These are phyloP conservation scores for Cryptosporidium xiaoi DNA, from an alignment of 169 alveolate genomes.

Conservation along the genomic window DNA sequence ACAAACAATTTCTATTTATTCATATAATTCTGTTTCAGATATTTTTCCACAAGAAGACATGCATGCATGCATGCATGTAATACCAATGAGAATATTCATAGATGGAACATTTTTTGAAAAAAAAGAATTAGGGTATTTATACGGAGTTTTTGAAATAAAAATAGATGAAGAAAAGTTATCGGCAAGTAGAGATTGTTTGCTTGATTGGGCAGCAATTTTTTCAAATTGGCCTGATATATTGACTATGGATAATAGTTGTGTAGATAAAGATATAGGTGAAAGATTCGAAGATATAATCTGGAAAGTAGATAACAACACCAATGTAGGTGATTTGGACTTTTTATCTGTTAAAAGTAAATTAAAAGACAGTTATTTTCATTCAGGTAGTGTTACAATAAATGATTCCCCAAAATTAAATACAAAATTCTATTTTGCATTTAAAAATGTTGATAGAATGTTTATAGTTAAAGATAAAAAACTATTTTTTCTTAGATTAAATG, in stretches of 20 bases:
- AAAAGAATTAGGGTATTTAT: constrained; percentile 8
- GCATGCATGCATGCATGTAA: not conserved
- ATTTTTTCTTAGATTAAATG: constrained; percentile 11
- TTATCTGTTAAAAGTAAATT: not conserved
- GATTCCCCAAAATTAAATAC: too few relatives aligned
- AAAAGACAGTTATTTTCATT: not conserved
- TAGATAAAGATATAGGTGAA: constrained; percentile 2
- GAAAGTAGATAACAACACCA: not conserved
- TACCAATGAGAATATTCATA: constrained; percentile 54
- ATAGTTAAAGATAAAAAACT: not conserved
- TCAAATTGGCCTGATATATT: constrained; percentile 16
- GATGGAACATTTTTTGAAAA: constrained; percentile 4
- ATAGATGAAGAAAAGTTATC: not conserved
- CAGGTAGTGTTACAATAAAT: not conserved
- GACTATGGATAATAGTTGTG: not conserved
- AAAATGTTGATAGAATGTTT: constrained; percentile 14
- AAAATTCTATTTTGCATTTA: constrained; percentile 9
- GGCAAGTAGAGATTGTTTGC: not conserved
- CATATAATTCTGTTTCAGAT: not conserved
- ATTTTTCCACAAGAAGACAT: not conserved
- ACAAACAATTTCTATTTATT: not conserved
- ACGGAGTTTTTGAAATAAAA: constrained; percentile 19
- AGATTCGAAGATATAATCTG: not conserved
- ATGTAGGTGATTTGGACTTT: not conserved
- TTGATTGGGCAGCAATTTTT: constrained; percentile 43